These are phyloP conservation scores for Aaosphaeria arxii DNA, from an alignment of 2,329 filamentous ascomycete genomes.

Conservation along the genomic window DNA sequence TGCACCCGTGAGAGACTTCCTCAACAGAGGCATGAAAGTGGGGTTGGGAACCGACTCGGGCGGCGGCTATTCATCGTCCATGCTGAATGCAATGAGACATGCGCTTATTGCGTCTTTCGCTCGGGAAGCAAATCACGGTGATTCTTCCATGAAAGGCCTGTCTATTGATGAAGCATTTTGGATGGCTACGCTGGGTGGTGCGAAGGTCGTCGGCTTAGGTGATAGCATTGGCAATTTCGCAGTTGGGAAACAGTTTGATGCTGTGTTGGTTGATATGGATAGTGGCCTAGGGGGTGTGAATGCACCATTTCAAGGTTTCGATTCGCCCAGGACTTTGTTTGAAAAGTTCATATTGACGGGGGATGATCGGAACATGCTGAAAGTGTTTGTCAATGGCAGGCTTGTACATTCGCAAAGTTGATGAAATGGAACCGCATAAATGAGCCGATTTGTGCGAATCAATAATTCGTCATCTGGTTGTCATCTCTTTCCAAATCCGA, in stretches of 20 bases:
- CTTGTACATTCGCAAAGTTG: too few species aligned
- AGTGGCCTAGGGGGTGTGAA: constrained; percentile 32
- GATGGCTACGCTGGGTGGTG: constrained; percentile 61
- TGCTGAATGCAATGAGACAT: constrained; percentile 58
- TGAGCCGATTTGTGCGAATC: too few species aligned
- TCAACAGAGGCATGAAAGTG: constrained; percentile 60
- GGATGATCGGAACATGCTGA: constrained; percentile 59
- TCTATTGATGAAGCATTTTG: constrained; percentile 46
- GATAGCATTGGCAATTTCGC: constrained; percentile 56
- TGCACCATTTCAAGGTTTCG: constrained; percentile 52
- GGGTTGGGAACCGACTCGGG: constrained; percentile 65
- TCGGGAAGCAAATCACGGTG: constrained; percentile 22
- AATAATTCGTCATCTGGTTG: too few species aligned
- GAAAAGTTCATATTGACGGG: constrained; percentile 67
- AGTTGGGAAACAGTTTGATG: constrained; percentile 62
- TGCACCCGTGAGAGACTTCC: constrained; percentile 57
- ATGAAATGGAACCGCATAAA: too few species aligned
- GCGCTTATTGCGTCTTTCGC: constrained; percentile 52
- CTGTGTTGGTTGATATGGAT: constrained; percentile 47
- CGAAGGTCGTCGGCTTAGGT: constrained; percentile 55
- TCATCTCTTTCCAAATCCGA: too few species aligned
- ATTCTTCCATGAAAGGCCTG: constrained; percentile 35
- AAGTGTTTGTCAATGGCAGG: constrained; percentile 42
- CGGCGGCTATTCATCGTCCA: constrained; percentile 60
- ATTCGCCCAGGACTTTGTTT: constrained; percentile 48